Evolutionary conservation across 306 rosid species (phyloP), one percentile per base, ranked within the genome.

Genomic region (Sicyos baderoa): DNA sequence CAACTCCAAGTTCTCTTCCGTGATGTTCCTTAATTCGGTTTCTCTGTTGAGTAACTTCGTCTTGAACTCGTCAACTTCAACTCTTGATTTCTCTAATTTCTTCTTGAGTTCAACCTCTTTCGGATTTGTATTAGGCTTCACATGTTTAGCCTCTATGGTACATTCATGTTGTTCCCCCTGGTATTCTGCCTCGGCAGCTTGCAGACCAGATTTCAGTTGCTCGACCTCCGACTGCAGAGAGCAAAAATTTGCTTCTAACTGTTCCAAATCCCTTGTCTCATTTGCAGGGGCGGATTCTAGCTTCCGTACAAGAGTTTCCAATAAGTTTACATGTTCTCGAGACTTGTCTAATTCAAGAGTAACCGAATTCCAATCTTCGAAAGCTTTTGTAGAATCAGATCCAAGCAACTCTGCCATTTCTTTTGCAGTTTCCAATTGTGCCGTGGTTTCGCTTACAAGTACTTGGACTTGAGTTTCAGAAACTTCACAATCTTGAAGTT

Each of bases 1-100:
- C 77, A 94, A 75, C 66, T 74, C 81, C 74, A 88, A 95, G 12
- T 94, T 94, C 85, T 94, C 99, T 74, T 90, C 99, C 19, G 83
- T 72, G 58, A 94, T 85, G 74, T 92, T 79, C 78, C 86, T 91
- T 68, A 90, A 72, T 67, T 94, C 99, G 3, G 95, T 94, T 83
- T 94, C 99, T 73, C 82, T 86, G 37, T 90, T 89, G 91, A 90
- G 86, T 29, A 94, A 68, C 59, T 83, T 85, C 15, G 95, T 85
- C 74, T 84, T 90, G 81, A 90, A 81, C 22, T 88, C 97, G 61
- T 88, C 97, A 57, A 90, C 66, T 32, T 78, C 81, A 54, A 82
- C 73, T 75, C 78, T 86, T 56, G 76, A 79, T 80, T 68, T 80
- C 67, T 77, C 77, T 66, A 90, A 70, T 66, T 88, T 96, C 2